A percentile compares a stretch with the other conserved stretches of the same genome.
Evolutionary conservation across 1,139 yeast genomes (phyloP).

Genomic region (Cylindricascospora bacillispora): DNA sequence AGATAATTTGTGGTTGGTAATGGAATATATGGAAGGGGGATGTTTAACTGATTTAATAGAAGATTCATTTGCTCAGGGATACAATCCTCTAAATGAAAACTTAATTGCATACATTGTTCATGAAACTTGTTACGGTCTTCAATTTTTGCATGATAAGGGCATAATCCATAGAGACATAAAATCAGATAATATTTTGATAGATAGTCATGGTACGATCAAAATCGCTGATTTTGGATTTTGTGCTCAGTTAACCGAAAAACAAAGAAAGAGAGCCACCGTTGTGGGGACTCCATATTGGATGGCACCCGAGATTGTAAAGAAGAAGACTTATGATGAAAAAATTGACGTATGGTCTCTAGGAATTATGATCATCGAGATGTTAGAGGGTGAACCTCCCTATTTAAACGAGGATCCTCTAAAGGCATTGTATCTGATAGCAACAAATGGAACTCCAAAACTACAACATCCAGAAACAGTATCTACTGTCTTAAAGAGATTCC

Average conservation of each 20-base stretch:
- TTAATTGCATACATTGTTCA: slow-evolving; percentile 82
- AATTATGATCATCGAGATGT: slow-evolving; percentile 95
- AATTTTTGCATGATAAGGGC: slow-evolving; percentile 76
- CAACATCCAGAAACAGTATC: slow-evolving; percentile 72
- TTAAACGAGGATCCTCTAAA: slow-evolving; percentile 85
- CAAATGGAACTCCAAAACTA: slow-evolving; percentile 89
- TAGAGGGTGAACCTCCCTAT: slow-evolving; percentile 95
- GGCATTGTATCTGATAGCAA: slow-evolving; percentile 79
- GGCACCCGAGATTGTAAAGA: slow-evolving; percentile 97
- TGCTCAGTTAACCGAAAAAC: slow-evolving; percentile 83
- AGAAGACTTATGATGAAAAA: slow-evolving; percentile 86
- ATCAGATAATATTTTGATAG: slow-evolving; percentile 80
- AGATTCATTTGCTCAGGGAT: slow-evolving; percentile 39
- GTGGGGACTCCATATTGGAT: slow-evolving; percentile 99
- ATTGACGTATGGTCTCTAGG: slow-evolving; percentile 97
- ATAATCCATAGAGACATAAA: slow-evolving; percentile 92
- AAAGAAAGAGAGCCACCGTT: slow-evolving; percentile 91
- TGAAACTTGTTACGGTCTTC: slow-evolving; percentile 82
- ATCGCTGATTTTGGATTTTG: slow-evolving; percentile 96
- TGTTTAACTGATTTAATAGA: slow-evolving; percentile 73
- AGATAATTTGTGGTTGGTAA: slow-evolving; percentile 65
- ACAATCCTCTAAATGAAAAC: slow-evolving; percentile 36
- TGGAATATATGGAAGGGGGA: slow-evolving; percentile 91
- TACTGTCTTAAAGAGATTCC: slow-evolving; percentile 65
- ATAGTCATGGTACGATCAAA: slow-evolving; percentile 75